A percentile compares a stretch with the other conserved stretches of the same genome.
Conservation (phyloP, 176 grass and related monocot species). For the Cymbopogon citratus region DNA sequence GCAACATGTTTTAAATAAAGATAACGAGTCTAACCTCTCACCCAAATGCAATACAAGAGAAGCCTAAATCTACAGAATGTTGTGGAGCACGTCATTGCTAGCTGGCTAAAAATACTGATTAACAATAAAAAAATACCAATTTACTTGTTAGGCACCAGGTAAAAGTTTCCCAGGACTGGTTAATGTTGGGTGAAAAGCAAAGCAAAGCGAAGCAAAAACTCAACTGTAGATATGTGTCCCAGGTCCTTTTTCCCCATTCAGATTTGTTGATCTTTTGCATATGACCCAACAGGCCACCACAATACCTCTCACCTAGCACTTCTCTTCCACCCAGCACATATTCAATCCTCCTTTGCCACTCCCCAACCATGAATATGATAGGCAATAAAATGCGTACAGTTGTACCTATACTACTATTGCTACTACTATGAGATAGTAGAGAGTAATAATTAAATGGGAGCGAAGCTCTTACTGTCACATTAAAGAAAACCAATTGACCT, state of each 20-base stretch:
- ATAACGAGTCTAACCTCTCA: neutral
- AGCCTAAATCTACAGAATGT: no score
- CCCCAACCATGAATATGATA: constrained; percentile 46
- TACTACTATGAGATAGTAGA: constrained; percentile 12
- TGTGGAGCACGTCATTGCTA: neutral
- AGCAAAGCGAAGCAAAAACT: neutral
- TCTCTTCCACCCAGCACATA: constrained; percentile 51
- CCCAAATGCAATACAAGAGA: neutral
- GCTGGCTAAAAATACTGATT: neutral
- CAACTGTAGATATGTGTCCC: neutral
- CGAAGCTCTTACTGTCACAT: constrained; percentile 4
- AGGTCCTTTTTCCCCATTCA: neutral
- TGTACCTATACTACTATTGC: neutral
- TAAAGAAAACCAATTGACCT: constrained; percentile 79
- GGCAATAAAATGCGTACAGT: constrained; percentile 35
- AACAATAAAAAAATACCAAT: neutral
- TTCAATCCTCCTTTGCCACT: constrained; percentile 38
- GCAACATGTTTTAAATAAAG: neutral
- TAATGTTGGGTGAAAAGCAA: neutral
- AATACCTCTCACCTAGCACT: constrained; percentile 53
- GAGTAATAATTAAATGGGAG: neutral
- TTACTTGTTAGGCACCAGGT: neutral
- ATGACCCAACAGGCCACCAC: constrained; percentile 10
- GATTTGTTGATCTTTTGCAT: neutral
- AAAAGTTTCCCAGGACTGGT: neutral